A percentile compares a stretch with the other conserved stretches of the same genome.
phyloP scores from a whole-genome alignment of 371 early-diverging fungal species.

The Actinomortierella ambigua region DNA sequence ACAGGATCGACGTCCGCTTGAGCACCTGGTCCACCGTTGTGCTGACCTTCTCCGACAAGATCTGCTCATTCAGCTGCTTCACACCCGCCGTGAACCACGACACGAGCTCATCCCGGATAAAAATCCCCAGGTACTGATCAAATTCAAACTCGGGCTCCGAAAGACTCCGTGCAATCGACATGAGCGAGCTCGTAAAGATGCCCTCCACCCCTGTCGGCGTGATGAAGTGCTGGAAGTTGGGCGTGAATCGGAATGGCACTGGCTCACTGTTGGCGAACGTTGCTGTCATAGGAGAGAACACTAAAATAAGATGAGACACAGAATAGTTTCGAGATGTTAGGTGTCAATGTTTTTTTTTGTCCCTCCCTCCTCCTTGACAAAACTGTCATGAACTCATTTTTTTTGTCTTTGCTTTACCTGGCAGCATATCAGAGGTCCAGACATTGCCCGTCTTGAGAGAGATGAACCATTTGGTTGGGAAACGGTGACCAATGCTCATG shows the following conservation, averaged over 20 bases:
- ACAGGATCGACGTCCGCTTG: constrained; percentile 72
- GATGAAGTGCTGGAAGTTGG: constrained; percentile 94
- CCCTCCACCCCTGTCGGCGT: constrained; percentile 94
- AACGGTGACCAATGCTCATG: constrained; percentile 84
- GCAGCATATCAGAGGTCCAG: constrained; percentile 80
- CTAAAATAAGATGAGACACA: constrained; percentile 9
- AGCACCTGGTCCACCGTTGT: constrained; percentile 75
- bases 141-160: constrained; percentile 82
- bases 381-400: neutral
- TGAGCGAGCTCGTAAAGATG: constrained; percentile 77
- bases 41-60: constrained; percentile 65
- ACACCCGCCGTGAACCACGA: constrained; percentile 71
- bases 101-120: constrained; percentile 91
- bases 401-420: constrained; percentile 52
- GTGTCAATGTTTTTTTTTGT: constrained; percentile 47
- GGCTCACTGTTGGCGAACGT: constrained; percentile 69
- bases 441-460: constrained; percentile 82
- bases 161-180: constrained; percentile 81
- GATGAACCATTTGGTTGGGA: constrained; percentile 89
- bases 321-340: constrained; percentile 26
- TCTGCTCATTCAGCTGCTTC: constrained; percentile 62
- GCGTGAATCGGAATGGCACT: constrained; percentile 98
- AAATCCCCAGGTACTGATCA: constrained; percentile 83
- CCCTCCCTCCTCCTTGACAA: constrained; percentile 49
- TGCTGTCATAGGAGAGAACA: constrained; percentile 39